Base-by-base conservation (phyloP, 768 basidiomycete genomes). In the Basidioascus undulatus region DNA sequence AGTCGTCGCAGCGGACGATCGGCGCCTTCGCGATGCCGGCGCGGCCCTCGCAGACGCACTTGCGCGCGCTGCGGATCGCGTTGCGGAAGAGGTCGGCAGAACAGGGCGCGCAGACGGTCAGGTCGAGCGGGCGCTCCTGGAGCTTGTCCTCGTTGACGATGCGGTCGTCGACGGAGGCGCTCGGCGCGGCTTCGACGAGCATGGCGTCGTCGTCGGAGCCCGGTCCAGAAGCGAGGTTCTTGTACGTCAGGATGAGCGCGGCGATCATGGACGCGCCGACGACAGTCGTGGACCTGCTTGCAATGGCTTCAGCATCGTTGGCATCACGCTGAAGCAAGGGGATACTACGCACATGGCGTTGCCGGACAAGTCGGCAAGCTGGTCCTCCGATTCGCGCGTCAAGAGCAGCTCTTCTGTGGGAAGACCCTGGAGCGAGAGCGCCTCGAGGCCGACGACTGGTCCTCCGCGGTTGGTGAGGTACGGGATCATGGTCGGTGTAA, bases 341-440 rank as follows among this genome's bases (percentile, higher is more conserved):
- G n/a, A n/a, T n/a, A n/a, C n/a, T n/a, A n/a, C n/a, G n/a, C 8
- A 4, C 87, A 94, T 94, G 44, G 87, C 87, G 53, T 94, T 94
- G 2, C 87, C 87, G 16, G 87, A 86, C 13, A 94, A 65, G 57
- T 92, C 84, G 3, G 84, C 82, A 6, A 94, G 65, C 44, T 94
- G 76, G 56, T 92, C 87, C 56, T 87, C 80, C 15, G 70, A 81
- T 59, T 94, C 87, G 39, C 83, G 74, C 2, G 87, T 92, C 40
- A 94, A 66, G 16, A 92, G 66, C 2, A 94, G 66, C 55, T 84
- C 79, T 57, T 89, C 79, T 25, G 89, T 73, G 0, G 87, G 87
- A 31, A 94, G 70, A 25, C 87, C 87, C 55, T 94, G 87, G 68
- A 94, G 76, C 10, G 80, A 77, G 32, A 94, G 62, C 1, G 87